Evolutionary conservation across 257 asterid species (phyloP), one percentile per base, ranked within the genome.

Genomic region (Solanum ahanhuiri): DNA sequence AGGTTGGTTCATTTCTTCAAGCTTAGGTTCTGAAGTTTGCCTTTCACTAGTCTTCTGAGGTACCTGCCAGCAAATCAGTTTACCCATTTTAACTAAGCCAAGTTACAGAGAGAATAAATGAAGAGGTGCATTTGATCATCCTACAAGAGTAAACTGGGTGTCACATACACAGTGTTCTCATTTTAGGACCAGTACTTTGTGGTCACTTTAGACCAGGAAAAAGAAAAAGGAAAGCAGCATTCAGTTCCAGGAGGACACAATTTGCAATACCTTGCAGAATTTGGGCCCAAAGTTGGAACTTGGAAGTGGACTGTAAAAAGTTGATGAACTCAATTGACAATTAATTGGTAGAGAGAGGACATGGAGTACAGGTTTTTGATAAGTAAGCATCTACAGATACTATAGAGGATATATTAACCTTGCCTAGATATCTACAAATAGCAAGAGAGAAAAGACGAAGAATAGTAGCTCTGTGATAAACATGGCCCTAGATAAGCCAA

Each of bases 1-100:
- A n/a, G 87, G 88, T 84, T 87, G 90, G 85, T 79, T 86, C 93
- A 91, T 92, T 85, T 76, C 66, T 39, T 2, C 57, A 17, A 73
- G 43, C 39, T 73, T 35, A 31, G 43, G 45, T 54, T 48, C 84
- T 9, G 33, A 45, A 15, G 43, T 28, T 37, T 48, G 84, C 69
- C 67, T 18, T 81, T 30, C 84, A 20, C 84, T 17, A 81, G 84
- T 81, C 28, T 11, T 83, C 84, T n/a, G 45, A 57, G 28, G 34
- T 69, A 75, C 81, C 23, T 51, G 48, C 60, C 73, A 81, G 43
- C 43, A 48, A 23, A 79, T 81, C 67, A 81, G 84, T 28, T 48
- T 28, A 79, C 67, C 12, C n/a, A 10, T 81, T 17, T 81, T 30
- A 28, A 48, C 79, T 64, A 28, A 37, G 66, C 37, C 39, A 66